Conservation (phyloP, 2,329 filamentous ascomycete genomes). For the Ophiostoma ips region DNA sequence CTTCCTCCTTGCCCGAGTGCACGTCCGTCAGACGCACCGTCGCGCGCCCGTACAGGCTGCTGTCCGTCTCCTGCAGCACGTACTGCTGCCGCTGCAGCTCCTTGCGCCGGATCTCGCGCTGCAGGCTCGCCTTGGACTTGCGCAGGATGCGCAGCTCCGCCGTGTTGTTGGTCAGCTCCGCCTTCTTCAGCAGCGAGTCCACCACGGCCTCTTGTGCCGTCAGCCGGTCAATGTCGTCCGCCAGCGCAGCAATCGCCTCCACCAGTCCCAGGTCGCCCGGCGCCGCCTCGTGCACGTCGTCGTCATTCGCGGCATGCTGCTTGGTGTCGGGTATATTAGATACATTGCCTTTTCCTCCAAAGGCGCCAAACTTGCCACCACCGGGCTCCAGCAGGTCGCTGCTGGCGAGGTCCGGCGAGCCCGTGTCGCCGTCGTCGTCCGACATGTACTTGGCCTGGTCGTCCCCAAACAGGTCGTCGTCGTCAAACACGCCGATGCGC, state of each 20-base stretch:
- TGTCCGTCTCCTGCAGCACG: slow-evolving; percentile 93
- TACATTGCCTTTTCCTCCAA: too few relatives aligned
- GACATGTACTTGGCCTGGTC: slow-evolving; percentile 65
- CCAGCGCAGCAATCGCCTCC: slow-evolving; percentile 82
- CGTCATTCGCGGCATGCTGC: slow-evolving; percentile 59
- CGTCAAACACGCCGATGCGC: slow-evolving; percentile 80
- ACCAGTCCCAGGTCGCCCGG: slow-evolving; percentile 87
- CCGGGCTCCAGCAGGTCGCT: slow-evolving; percentile 4
- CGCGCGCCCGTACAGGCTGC: slow-evolving; percentile 85
- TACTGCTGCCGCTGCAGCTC: slow-evolving; percentile 96
- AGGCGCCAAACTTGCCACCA: too few relatives aligned
- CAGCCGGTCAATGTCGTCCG: slow-evolving; percentile 79
- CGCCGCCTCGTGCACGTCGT: slow-evolving; percentile 84
- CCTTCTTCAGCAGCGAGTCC: slow-evolving; percentile 82
- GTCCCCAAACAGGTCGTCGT: slow-evolving; percentile 86
- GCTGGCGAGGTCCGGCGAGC: slow-evolving; percentile 35
- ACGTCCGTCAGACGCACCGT: slow-evolving; percentile 83
- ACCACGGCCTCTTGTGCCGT: slow-evolving; percentile 79
- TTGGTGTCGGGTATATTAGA: slow-evolving; percentile 26
- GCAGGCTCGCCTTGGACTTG: slow-evolving; percentile 87
- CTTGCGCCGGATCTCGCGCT: slow-evolving; percentile 83
- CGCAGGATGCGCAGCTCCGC: slow-evolving; percentile 82
- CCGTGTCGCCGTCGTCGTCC: slow-evolving; percentile 72
- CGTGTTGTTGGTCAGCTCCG: slow-evolving; percentile 92
- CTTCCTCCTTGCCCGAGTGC: slow-evolving; percentile 80